These are phyloP conservation scores for Trypanosomatidae sp. DNA, from an alignment of 208 protist genomes.

Conservation along the genomic window DNA sequence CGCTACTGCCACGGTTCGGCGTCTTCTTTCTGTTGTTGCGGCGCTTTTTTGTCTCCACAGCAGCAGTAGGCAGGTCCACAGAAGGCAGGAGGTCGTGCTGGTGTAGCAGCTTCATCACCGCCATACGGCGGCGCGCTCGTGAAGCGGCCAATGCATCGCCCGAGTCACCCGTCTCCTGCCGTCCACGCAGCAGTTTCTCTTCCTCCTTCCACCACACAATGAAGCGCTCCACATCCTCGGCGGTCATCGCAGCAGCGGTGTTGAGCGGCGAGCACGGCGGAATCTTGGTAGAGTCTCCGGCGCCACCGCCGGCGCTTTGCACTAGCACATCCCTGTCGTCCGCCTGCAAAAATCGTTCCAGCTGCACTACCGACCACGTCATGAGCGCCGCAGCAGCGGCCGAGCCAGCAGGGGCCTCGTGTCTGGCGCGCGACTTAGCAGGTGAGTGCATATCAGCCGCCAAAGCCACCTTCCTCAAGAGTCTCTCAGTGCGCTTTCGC, in stretches of 20 bases:
- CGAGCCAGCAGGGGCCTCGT: conserved; percentile 4
- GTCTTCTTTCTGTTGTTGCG: not conserved
- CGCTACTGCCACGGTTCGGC: not conserved
- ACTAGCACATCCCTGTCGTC: conserved; percentile 36
- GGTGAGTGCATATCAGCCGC: conserved; percentile 12
- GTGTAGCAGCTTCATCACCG: conserved; percentile 19
- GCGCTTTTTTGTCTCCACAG: not conserved
- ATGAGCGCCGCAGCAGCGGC: conserved; percentile 11
- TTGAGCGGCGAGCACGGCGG: not conserved
- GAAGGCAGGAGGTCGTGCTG: conserved; percentile 17
- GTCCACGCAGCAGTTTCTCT: conserved; percentile 17
- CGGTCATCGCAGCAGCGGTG: conserved; percentile 11
- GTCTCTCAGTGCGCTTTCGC: conserved; percentile 9
- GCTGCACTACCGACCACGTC: conserved; percentile 29
- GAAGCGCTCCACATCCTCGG: conserved; percentile 33
- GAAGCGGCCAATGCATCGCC: conserved; percentile 7
- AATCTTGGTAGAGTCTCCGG: conserved; percentile 1
- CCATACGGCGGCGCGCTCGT: conserved; percentile 15
- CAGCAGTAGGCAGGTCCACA: not conserved
- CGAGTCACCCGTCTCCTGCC: not conserved
- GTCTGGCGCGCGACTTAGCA: conserved; percentile 18
- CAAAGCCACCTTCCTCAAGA: conserved; percentile 16
- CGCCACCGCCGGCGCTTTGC: not conserved
- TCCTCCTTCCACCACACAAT: conserved; percentile 43
- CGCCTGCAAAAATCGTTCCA: conserved; percentile 35